phyloP scores from a whole-genome alignment of 257 asterid species.

The Solanum piurae region DNA sequence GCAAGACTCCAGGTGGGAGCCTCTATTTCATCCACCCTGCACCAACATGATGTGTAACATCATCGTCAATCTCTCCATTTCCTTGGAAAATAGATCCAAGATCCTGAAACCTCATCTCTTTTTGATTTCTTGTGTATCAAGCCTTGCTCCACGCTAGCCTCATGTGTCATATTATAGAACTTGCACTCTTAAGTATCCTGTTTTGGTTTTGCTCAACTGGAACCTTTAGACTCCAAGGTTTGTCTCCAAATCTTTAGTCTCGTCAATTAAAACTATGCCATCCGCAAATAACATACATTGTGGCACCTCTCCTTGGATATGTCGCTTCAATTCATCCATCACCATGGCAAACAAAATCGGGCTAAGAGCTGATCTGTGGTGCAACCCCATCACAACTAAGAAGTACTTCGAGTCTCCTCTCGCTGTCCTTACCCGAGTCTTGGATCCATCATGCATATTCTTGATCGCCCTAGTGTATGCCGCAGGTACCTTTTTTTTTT shows the following conservation, averaged over 20 bases:
- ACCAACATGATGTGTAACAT: neutral
- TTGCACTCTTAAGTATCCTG: neutral
- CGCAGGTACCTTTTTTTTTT: too few relatives aligned
- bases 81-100: neutral
- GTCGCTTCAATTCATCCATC: neutral
- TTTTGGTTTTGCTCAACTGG: neutral
- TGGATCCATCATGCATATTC: neutral
- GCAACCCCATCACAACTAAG: neutral
- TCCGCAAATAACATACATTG: neutral
- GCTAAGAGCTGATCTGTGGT: neutral
- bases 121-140: neutral
- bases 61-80: neutral
- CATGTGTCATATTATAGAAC: neutral
- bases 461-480: neutral
- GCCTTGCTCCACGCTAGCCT: neutral
- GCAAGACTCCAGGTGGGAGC: neutral
- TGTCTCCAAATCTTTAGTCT: neutral
- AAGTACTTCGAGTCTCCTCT: neutral
- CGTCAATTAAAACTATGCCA: neutral
- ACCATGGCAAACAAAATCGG: neutral
- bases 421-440: neutral
- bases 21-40: neutral
- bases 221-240: neutral
- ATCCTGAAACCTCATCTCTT: neutral
- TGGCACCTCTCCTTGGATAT: neutral